Evolutionary conservation across 83 land plant genomes (phyloP), one percentile per base, ranked within the genome.

Genomic region (Thuja plicata): DNA sequence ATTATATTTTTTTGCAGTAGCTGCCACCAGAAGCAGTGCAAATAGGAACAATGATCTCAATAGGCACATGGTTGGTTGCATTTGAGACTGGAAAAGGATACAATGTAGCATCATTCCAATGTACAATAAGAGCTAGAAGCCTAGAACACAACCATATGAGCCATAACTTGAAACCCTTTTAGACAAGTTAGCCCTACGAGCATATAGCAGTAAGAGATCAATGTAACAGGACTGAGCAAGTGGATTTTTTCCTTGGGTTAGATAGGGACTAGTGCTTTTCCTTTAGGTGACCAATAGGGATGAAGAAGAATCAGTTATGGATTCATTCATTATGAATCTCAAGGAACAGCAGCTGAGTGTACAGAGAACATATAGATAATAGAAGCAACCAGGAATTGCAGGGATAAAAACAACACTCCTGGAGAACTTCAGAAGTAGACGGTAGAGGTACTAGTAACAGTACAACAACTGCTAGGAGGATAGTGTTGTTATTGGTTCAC

Each of bases 51-150:
- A 3, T 0, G 2, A 34, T 34, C 35, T 54, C 60, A 54, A 13
- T 34, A 34, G 86, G 86, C 34, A 54, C 86, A 85, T 85, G 12
- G 60, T 50, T 34, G 66, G n/a, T 32, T 85, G 66, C 86, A 85
- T 50, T 32, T 85, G 62, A 16, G 86, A 54, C 48, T 76, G 85
- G 35, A 83, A 83, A 83, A 48, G 86, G 38, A 52, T 52, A 85
- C 35, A 52, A 54, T 85, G 66, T 32, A 34, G 86, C 54, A 85
- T 85, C 86, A 34, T n/a, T 54, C 60, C 21, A 19, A 38, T 85
- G 86, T 21, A 85, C 35, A 79, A 85, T 85, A 34, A 32, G 66
- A 32, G 40, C 62, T 52, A 85, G 45, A 43, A 43, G 45, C 45
- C 45, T 43, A 43, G 15, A 52, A 85, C 57, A 85, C 8, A 85